Evolutionary conservation across 768 basidiomycete genomes (phyloP).

Genomic region (Pleurotus giganteus): DNA sequence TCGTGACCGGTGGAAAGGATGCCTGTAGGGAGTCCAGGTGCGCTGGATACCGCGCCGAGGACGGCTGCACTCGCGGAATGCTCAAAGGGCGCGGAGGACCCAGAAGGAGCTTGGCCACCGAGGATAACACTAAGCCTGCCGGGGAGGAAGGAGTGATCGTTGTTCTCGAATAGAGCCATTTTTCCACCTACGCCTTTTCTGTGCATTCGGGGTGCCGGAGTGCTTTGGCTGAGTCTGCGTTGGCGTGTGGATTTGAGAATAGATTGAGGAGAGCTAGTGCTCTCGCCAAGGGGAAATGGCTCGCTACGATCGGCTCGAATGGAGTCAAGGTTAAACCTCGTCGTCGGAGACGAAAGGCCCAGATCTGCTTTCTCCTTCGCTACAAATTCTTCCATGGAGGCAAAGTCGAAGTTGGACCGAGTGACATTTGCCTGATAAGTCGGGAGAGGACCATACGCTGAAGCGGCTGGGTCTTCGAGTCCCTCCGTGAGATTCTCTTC

Average conservation of each 20-base stretch:
- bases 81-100: constrained; percentile 15
- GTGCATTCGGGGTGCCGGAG: constrained; percentile 59
- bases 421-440: constrained; percentile 64
- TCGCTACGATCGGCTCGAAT: constrained; percentile 17
- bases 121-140: constrained; percentile 31
- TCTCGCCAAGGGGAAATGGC: constrained; percentile 19
- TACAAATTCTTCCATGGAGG: constrained; percentile 75
- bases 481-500: constrained; percentile 15
- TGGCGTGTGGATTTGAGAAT: constrained; percentile 51
- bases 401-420: constrained; percentile 68
- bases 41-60: constrained; percentile 18
- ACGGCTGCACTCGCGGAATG: constrained; percentile 21
- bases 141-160: constrained; percentile 46
- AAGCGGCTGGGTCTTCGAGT: constrained; percentile 30
- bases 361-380: constrained; percentile 62
- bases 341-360: constrained; percentile 51
- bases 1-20: constrained; percentile 64
- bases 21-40: constrained; percentile 17
- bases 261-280: constrained; percentile 19
- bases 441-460: constrained; percentile 48
- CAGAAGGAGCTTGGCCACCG: constrained; percentile 12
- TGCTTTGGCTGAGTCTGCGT: constrained; percentile 86
- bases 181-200: constrained; percentile 72
- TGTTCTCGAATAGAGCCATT: constrained; percentile 84
- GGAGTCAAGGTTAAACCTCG: constrained; percentile 35